These are phyloP conservation scores for Pestalotiopsis sp. DNA, from an alignment of 2,329 filamentous ascomycete genomes.

Conservation along the genomic window DNA sequence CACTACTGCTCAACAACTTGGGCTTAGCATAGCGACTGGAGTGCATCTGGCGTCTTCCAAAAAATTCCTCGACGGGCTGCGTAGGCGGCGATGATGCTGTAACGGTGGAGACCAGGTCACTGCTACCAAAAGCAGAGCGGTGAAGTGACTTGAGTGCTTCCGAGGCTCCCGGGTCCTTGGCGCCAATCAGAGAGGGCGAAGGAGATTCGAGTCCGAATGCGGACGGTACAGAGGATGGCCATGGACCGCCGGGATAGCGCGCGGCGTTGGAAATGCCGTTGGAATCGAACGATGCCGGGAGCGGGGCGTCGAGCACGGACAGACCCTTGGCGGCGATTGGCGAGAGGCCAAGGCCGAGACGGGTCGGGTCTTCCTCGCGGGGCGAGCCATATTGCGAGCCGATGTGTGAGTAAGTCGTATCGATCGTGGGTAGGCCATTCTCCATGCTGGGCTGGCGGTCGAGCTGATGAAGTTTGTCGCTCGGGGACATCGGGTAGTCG, in stretches of 20 bases:
- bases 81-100: slow-evolving; percentile 36
- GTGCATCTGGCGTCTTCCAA: slow-evolving; percentile 73
- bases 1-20: slow-evolving; percentile 68
- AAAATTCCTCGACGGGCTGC: slow-evolving; percentile 56
- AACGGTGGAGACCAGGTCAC: slow-evolving; percentile 57
- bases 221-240: slow-evolving; percentile 89
- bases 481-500: slow-evolving; percentile 45
- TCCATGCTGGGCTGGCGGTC: slow-evolving; percentile 56
- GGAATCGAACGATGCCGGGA: slow-evolving; percentile 94
- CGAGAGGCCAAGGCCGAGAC: slow-evolving; percentile 75
- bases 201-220: slow-evolving; percentile 90
- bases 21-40: slow-evolving; percentile 69
- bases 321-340: slow-evolving; percentile 71
- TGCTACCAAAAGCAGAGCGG: slow-evolving; percentile 68
- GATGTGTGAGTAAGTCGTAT: slow-evolving; percentile 59
- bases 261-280: slow-evolving; percentile 93
- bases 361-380: slow-evolving; percentile 62
- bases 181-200: slow-evolving; percentile 70
- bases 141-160: slow-evolving; percentile 67
- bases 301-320: slow-evolving; percentile 90
- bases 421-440: slow-evolving; percentile 59
- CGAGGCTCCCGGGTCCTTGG: slow-evolving; percentile 62
- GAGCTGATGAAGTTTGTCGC: slow-evolving; percentile 41
- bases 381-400: slow-evolving; percentile 79
- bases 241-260: slow-evolving; percentile 75